phyloP scores from a whole-genome alignment of 345 rosid genomes.

The Eucalyptus curtisii region DNA sequence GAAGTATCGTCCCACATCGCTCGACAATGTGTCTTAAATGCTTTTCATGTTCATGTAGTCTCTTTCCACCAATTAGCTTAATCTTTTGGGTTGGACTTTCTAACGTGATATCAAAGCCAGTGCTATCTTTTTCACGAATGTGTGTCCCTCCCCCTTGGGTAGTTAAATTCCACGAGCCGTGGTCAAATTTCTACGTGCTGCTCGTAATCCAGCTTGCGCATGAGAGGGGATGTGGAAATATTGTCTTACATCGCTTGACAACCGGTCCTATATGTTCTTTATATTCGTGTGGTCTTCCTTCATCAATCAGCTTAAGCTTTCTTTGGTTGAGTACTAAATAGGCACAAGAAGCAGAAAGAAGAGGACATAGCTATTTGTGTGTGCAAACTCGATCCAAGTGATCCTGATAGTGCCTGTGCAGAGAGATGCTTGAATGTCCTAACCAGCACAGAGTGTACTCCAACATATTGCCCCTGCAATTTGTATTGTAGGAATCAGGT shows the following conservation, averaged over 20 bases:
- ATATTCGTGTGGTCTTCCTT: neutral
- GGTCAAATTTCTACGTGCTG: neutral
- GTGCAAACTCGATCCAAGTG: constrained; percentile 57
- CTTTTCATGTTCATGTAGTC: too few species aligned
- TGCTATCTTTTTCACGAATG: neutral
- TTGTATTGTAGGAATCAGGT: constrained; percentile 85
- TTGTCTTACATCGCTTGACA: neutral
- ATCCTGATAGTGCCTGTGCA: constrained; percentile 75
- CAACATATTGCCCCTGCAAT: constrained; percentile 71
- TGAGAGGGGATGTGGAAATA: neutral
- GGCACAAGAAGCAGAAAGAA: constrained; percentile 90
- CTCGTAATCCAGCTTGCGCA: too few species aligned
- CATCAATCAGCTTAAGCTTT: neutral
- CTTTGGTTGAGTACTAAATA: constrained; percentile 4
- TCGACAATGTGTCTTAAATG: too few species aligned
- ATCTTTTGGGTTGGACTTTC: neutral
- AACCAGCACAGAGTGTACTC: constrained; percentile 88
- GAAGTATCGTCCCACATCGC: neutral
- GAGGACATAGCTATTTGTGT: constrained; percentile 87
- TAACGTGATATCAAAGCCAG: neutral
- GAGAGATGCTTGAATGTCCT: constrained; percentile 81
- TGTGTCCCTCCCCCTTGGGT: neutral
- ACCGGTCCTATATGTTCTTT: neutral
- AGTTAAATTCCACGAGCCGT: neutral
- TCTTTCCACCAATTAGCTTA: neutral